phyloP scores from a whole-genome alignment of 192 early-diverging fungal species.

The Lobosporangium transversale region DNA sequence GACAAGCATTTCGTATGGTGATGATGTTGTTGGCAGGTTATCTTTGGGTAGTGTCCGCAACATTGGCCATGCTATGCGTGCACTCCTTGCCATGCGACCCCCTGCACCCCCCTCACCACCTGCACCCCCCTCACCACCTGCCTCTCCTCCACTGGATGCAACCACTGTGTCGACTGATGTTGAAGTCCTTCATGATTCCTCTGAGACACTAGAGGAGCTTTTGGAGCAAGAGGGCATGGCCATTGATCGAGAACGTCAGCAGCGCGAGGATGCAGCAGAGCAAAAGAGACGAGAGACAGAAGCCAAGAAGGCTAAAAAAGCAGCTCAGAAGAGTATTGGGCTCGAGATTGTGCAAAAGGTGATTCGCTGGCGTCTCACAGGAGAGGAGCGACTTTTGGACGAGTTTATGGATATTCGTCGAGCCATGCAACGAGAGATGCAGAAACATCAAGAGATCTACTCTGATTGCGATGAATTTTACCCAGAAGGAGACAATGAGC shows the following conservation, averaged over 20 bases:
- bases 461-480: slow-evolving; percentile 13
- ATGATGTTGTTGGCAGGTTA: slow-evolving; percentile 51
- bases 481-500: neutral
- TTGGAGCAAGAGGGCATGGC: slow-evolving; percentile 35
- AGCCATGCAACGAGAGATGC: slow-evolving; percentile 38
- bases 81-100: slow-evolving; percentile 40
- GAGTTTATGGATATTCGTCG: slow-evolving; percentile 53
- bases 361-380: slow-evolving; percentile 39
- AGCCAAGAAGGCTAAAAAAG: slow-evolving; percentile 1
- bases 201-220: slow-evolving; percentile 26
- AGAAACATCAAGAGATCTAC: slow-evolving; percentile 24
- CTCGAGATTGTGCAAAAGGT: slow-evolving; percentile 54
- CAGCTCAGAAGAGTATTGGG: slow-evolving; percentile 23
- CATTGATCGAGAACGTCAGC: neutral
- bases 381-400: slow-evolving; percentile 33
- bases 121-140: slow-evolving; percentile 6
- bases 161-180: slow-evolving; percentile 5
- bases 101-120: slow-evolving; percentile 31
- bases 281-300: neutral
- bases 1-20: slow-evolving; percentile 51
- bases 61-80: slow-evolving; percentile 43
- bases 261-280: neutral
- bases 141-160: neutral
- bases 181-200: slow-evolving; percentile 40
- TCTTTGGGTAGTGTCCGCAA: slow-evolving; percentile 52